Evolutionary conservation across 345 rosid genomes (phyloP), one percentile per base, ranked within the genome.

Genomic region (Populus euphratica): DNA sequence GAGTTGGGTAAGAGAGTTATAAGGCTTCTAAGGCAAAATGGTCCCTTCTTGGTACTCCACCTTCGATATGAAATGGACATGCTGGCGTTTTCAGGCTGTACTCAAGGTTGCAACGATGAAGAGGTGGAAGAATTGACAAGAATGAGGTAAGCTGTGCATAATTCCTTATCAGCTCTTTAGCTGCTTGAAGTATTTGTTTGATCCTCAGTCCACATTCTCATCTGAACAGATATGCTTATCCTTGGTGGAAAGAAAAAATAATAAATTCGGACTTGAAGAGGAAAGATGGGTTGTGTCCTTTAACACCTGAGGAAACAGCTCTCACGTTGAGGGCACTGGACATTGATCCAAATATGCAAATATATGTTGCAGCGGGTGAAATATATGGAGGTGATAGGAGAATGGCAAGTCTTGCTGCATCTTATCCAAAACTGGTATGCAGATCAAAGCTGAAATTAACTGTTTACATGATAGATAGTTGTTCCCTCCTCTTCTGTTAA

Each of bases 21-120:
- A 79, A 86, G 74, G 67, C 92, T 94, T 75, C 84, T 96, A 16
- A 92, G 91, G 83, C 83, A 89, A 87, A 90, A 86, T 79, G 99
- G 99, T 62, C 96, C 95, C 38, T 96, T 94, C 82, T 84, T 96
- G 4, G 98, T 91, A 7, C 93, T 94, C 36, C 99, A 96, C 78
- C 97, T 96, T 44, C 84, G 99, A 83, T 94, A 96, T 73, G 99
- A 96, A 89, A 96, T 96, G 99, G 99, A 96, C 79, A 94, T 96
- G 99, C 75, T 96, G 75, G 99, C 99, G 20, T 96, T 96, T 81
- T 96, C 99, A 65, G 99, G 99, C 70, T 96, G 99, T 78, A 85
- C 89, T 41, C 94, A 94, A 63, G 98, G 99, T 80, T 96, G 98
- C 85, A 96, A 85, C 74, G 79, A 85, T 43, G 94, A 90, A 17